Base-by-base conservation (phyloP, 1,139 yeast genomes). In the Yamadazyma aaseri region DNA sequence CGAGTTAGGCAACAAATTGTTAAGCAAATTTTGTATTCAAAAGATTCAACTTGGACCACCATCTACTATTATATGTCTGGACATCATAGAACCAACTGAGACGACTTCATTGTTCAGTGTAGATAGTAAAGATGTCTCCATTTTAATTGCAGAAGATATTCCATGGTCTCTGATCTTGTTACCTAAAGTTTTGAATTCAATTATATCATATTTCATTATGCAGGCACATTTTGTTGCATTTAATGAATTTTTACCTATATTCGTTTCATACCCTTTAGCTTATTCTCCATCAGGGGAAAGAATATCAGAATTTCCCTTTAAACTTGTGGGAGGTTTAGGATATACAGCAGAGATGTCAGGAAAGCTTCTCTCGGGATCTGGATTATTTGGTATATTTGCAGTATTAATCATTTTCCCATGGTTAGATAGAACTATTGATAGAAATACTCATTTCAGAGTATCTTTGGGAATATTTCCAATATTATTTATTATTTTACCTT, bases 241-340 rank as follows among this genome's bases (percentile, higher is more conserved):
- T 50, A 69, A 69, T 33, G 84, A 79, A 51, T 74, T 79, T 40
- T 54, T 77, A 28, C 84, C 86, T 7, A 73, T 79, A 6, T 72
- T 74, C 38, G 55, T 76, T 15, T 79, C 83, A 0, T 32, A 33
- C 16, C 29, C 35, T 8, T 34, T 35, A 20, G 38, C 31, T 7
- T 38, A 39, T 27, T 32, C 29, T 9, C 6, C 10, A 4, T 6
- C 25, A 15, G 65, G 76, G 11, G 60, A 64, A 22, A 57, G 70
- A 33, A 56, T 50, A 11, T 47, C 76, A 9, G 45, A 50, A 20
- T 74, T 79, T 46, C 64, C 63, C 10, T 45, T 51, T 27, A 41
- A 33, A 4, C 44, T 55, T n/a, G 41, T 39, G 21, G 63, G 63
- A 3, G 63, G 63, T 5, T 53, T 56, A 36, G 54, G 54, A n/a